Evolutionary conservation across 768 basidiomycete genomes (phyloP).

Genomic region (Lactarius tabidus): DNA sequence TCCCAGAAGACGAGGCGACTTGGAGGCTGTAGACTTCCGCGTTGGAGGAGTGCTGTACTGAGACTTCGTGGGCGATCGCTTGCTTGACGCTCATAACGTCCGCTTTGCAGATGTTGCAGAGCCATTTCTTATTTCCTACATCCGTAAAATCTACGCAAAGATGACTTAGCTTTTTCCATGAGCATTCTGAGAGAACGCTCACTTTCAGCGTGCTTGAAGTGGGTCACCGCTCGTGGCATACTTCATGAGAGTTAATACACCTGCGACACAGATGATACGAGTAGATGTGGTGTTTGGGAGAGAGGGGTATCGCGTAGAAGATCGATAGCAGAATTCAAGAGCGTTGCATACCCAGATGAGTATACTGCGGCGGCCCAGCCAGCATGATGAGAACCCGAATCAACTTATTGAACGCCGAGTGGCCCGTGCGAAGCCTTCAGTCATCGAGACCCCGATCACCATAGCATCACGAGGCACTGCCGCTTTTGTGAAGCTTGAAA

Average conservation of each 20-base stretch:
- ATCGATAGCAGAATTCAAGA: constrained; percentile 21
- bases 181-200: neutral
- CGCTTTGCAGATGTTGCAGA: constrained; percentile 34
- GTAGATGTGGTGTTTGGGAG: neutral
- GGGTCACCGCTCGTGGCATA: constrained; percentile 18
- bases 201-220: constrained; percentile 13
- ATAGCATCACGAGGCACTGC: no score
- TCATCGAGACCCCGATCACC: constrained; percentile 16
- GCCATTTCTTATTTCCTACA: constrained; percentile 30
- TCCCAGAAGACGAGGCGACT: constrained; percentile 14
- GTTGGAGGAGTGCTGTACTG: constrained; percentile 26
- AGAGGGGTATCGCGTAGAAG: constrained; percentile 9
- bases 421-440: constrained; percentile 18
- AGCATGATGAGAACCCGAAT: constrained; percentile 13
- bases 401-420: neutral
- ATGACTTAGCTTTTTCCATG: neutral
- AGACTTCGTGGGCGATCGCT: constrained; percentile 35
- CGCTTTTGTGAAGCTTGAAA: no score
- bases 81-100: constrained; percentile 30
- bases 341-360: constrained; percentile 20
- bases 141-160: constrained; percentile 28
- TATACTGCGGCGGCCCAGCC: constrained; percentile 5
- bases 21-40: constrained; percentile 20
- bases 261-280: neutral
- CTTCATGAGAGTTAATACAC: constrained; percentile 14